A percentile compares a stretch with the other conserved stretches of the same genome.
Conservation (phyloP, 176 grass and related monocot species). For the Avena insularis region DNA sequence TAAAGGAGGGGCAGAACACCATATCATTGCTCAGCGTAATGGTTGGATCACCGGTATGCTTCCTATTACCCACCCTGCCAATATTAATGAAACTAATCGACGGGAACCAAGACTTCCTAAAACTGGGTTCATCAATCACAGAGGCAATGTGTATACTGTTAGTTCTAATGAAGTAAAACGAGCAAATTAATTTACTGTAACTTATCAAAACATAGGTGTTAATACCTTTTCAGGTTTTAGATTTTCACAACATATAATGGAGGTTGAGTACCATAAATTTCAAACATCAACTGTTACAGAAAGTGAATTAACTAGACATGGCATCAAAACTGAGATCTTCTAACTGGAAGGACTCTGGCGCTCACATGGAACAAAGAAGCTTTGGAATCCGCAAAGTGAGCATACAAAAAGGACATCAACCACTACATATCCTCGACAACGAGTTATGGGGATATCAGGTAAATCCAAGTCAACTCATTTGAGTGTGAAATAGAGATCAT, state of each 20-base stretch:
- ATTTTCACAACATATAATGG: background rate
- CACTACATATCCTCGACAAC: constrained; percentile 54
- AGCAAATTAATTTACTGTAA: background rate
- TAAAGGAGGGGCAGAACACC: constrained; percentile 64
- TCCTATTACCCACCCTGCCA: background rate
- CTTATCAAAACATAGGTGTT: background rate
- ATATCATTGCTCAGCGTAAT: constrained; percentile 90
- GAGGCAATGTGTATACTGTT: background rate
- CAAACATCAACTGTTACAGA: background rate
- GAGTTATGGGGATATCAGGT: constrained; percentile 79
- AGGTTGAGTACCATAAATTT: background rate
- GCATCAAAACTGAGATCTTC: constrained; percentile 9
- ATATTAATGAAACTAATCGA: background rate
- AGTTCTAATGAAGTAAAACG: background rate
- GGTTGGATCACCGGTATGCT: constrained; percentile 93
- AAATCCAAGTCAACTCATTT: constrained; percentile 36
- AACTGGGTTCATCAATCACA: background rate
- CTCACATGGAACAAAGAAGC: constrained; percentile 70
- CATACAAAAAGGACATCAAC: constrained; percentile 47
- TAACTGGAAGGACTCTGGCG: constrained; percentile 68
- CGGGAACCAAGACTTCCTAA: background rate
- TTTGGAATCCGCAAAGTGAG: constrained; percentile 65
- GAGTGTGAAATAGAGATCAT: background rate
- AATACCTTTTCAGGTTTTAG: background rate
- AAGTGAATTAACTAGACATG: background rate